Evolutionary conservation across 1,139 yeast species (phyloP).

Genomic region (Kodamaea alishanica): DNA sequence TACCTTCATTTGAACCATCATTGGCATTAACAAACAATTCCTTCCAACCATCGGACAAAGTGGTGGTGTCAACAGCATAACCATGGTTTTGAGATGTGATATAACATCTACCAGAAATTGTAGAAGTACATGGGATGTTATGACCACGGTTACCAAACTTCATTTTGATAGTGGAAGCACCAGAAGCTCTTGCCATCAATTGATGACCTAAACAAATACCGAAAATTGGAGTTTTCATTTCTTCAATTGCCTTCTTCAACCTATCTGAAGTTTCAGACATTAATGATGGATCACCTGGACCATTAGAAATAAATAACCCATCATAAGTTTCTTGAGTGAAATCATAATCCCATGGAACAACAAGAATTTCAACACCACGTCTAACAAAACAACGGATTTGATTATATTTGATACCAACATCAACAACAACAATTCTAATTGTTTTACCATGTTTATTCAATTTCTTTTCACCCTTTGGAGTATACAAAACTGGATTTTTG

Average conservation of each 20-base stretch:
- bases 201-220: slow-evolving; percentile 99
- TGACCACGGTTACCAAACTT: slow-evolving; percentile 99
- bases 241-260: slow-evolving; percentile 53
- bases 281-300: slow-evolving; percentile 98
- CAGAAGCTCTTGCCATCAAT: slow-evolving; percentile 91
- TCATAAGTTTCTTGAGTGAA: slow-evolving; percentile 75
- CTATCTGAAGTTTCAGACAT: slow-evolving; percentile 63
- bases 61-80: slow-evolving; percentile 83
- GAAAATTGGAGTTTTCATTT: slow-evolving; percentile 74
- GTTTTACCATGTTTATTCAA: slow-evolving; percentile 69
- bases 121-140: slow-evolving; percentile 95
- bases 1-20: slow-evolving; percentile 98
- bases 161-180: slow-evolving; percentile 87
- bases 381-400: slow-evolving; percentile 95
- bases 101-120: slow-evolving; percentile 93
- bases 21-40: slow-evolving; percentile 94
- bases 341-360: slow-evolving; percentile 95
- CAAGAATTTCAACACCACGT: slow-evolving; percentile 94
- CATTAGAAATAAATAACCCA: slow-evolving; percentile 94
- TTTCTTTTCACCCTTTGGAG: slow-evolving; percentile 48
- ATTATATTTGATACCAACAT: slow-evolving; percentile 97
- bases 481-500: slow-evolving; percentile 69
- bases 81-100: slow-evolving; percentile 99
- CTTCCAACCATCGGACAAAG: slow-evolving; percentile 81
- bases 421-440: slow-evolving; percentile 82